Conservation (phyloP, 495 filamentous ascomycete species). For the Podospora sp. region DNA sequence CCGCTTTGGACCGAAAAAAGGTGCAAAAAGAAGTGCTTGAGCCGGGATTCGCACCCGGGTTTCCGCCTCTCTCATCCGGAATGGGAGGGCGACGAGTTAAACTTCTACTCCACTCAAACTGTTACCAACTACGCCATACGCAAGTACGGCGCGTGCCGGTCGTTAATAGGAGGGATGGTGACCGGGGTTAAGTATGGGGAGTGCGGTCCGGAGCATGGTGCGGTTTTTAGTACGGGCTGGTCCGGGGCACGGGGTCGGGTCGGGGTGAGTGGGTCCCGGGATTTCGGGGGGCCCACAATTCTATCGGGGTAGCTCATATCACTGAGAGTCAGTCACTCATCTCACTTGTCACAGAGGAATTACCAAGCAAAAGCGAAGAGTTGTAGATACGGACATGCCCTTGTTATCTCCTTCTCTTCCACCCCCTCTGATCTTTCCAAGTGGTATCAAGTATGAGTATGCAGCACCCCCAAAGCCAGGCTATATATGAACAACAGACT, state of each 20-base stretch:
- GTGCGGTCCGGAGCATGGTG: background rate
- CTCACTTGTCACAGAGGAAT: too few relatives aligned
- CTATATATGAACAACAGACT: slow-evolving; percentile 7
- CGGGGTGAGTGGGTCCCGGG: too few relatives aligned
- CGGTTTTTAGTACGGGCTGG: background rate
- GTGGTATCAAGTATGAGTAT: background rate
- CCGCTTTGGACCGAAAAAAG: too few relatives aligned
- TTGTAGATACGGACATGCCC: background rate
- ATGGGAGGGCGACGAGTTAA: slow-evolving; percentile 36
- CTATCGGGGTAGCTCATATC: too few relatives aligned
- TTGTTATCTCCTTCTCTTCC: background rate
- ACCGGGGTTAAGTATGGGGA: background rate
- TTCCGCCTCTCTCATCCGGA: slow-evolving; percentile 23
- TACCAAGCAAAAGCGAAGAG: too few relatives aligned
- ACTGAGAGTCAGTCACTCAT: too few relatives aligned
- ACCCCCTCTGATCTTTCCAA: background rate
- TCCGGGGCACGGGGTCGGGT: too few relatives aligned
- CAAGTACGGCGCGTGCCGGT: background rate
- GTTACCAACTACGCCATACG: slow-evolving; percentile 1
- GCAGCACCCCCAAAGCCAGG: slow-evolving; percentile 2
- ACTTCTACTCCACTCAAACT: slow-evolving; percentile 36
- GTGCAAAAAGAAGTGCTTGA: slow-evolving; percentile 21
- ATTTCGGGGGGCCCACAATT: too few relatives aligned
- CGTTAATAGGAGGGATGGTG: background rate
- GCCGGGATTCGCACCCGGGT: slow-evolving; percentile 34